A percentile compares a stretch with the other conserved stretches of the same genome.
Evolutionary conservation across 495 filamentous ascomycete genomes (phyloP).

Genomic region (Cercophora sp.): DNA sequence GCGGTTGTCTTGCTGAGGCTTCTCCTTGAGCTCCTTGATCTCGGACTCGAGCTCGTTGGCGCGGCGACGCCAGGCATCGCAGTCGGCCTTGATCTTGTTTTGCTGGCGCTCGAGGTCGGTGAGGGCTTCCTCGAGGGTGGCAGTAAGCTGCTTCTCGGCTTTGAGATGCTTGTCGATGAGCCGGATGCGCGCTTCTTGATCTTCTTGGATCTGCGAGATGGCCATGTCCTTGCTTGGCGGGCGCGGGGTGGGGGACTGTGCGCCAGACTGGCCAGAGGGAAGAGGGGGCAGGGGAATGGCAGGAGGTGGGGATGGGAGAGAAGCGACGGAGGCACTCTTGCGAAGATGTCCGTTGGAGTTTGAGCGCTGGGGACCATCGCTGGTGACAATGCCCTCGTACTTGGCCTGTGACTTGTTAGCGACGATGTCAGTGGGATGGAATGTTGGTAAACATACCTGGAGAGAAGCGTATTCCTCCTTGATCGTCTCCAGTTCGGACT

Average conservation of each 20-base stretch:
- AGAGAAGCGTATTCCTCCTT: constrained; percentile 59
- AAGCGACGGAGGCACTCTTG: constrained; percentile 77
- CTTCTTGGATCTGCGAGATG: constrained; percentile 69
- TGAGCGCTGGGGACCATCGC: constrained; percentile 59
- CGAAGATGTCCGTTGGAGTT: constrained; percentile 73
- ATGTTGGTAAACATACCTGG: constrained; percentile 52
- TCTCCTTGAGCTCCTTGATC: constrained; percentile 58
- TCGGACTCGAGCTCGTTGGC: constrained; percentile 74
- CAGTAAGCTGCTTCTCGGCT: constrained; percentile 93
- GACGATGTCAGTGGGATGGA: neutral
- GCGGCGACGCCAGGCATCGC: constrained; percentile 86
- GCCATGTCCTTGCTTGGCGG: constrained; percentile 80
- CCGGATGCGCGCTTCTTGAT: constrained; percentile 89
- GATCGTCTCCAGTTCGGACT: constrained; percentile 56
- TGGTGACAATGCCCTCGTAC: constrained; percentile 42
- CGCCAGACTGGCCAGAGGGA: constrained; percentile 48
- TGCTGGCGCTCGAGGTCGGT: constrained; percentile 85
- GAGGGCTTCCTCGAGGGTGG: constrained; percentile 90
- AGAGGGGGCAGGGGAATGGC: constrained; percentile 93
- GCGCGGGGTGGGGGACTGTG: constrained; percentile 49
- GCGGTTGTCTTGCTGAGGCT: constrained; percentile 53
- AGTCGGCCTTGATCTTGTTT: constrained; percentile 80
- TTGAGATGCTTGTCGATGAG: constrained; percentile 96
- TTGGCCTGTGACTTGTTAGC: constrained; percentile 51
- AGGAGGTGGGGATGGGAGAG: constrained; percentile 84